These are phyloP conservation scores for Colletotrichum sidae DNA, from an alignment of 2,329 filamentous ascomycete genomes.

Conservation along the genomic window DNA sequence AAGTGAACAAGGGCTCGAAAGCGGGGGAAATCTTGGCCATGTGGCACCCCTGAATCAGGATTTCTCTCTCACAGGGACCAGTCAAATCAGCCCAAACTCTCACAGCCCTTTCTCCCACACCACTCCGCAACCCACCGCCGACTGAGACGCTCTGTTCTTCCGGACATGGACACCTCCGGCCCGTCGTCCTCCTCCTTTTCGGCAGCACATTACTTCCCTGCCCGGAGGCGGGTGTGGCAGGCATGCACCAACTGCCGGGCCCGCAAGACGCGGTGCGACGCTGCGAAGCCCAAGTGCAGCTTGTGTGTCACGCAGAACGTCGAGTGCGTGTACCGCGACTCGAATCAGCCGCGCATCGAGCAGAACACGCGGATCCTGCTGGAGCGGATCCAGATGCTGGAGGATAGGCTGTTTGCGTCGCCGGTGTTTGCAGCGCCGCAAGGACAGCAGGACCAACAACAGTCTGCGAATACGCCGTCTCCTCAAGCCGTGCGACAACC, in stretches of 20 bases:
- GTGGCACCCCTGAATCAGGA: no score
- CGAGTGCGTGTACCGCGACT: slow-evolving; percentile 45
- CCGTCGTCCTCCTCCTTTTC: slow-evolving; percentile 28
- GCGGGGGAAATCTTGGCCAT: no score
- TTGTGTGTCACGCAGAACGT: slow-evolving; percentile 44
- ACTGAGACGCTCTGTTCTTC: neutral
- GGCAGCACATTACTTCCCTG: slow-evolving; percentile 30
- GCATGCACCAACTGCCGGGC: slow-evolving; percentile 45
- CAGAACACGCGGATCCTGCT: slow-evolving; percentile 44
- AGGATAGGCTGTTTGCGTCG: slow-evolving; percentile 41
- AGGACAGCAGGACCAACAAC: neutral
- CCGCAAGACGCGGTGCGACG: slow-evolving; percentile 47
- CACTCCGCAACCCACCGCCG: no score
- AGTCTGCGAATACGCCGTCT: neutral
- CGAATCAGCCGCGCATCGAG: slow-evolving; percentile 44
- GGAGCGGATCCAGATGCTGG: slow-evolving; percentile 45
- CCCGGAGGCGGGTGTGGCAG: slow-evolving; percentile 40
- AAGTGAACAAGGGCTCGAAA: no score
- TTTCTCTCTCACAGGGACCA: no score
- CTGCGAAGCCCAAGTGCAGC: slow-evolving; percentile 44
- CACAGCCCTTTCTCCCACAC: no score
- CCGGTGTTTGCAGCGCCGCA: slow-evolving; percentile 27
- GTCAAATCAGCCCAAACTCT: no score
- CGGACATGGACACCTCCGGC: slow-evolving; percentile 15
- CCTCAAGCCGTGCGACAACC: slow-evolving; percentile 3